Evolutionary conservation across 2,329 filamentous ascomycete species (phyloP), one percentile per base, ranked within the genome.

Genomic region (Pezicula neosporulosa): DNA sequence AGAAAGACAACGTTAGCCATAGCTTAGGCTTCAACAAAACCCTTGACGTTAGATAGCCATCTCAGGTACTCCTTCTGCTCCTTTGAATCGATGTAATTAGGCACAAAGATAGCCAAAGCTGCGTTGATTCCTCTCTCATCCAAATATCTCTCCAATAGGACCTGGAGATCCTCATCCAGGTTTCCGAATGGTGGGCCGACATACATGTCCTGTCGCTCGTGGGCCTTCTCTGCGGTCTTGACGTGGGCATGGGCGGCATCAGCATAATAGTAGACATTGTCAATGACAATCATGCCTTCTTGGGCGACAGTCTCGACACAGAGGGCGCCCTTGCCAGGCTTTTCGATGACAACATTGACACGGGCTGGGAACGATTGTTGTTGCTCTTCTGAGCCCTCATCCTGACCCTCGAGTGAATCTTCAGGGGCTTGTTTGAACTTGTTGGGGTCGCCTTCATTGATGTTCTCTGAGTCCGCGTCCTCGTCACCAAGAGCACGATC

Each of bases 41-140:
- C 76, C 83, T 93, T 94, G 72, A 97, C 81, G 68, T 88, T 89
- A 71, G 85, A 81, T 70, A 99, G 77, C 94, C 95, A 99, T 60
- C 81, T 76, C 56, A 95, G 76, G 72, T 99, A 99, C 80, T 99
- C 94, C 75, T 85, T 88, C 83, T 97, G 93, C 83, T 99, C 94
- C 86, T 99, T 99, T 74, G 89, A 83, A 69, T 97, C 91, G 66
- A 97, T 92, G 76, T 96, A 99, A 70, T 97, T 92, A 36, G 92
- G 90, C 42, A 96, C 86, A 72, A 97, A 97, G 60, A 92, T 76
- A 49, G 92, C 93, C 63, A 99, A 81, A 53, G 86, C 82, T 63
- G 87, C 85, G 66, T 93, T 90, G 72, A 99, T 83, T 58, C 93
- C 94, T 63, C 94, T 84, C 81, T 97, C 94, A 72, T 96, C 91